A percentile compares a stretch with the other conserved stretches of the same genome.
Conservation (phyloP, 345 rosid genomes). For the Brassica nigra region DNA sequence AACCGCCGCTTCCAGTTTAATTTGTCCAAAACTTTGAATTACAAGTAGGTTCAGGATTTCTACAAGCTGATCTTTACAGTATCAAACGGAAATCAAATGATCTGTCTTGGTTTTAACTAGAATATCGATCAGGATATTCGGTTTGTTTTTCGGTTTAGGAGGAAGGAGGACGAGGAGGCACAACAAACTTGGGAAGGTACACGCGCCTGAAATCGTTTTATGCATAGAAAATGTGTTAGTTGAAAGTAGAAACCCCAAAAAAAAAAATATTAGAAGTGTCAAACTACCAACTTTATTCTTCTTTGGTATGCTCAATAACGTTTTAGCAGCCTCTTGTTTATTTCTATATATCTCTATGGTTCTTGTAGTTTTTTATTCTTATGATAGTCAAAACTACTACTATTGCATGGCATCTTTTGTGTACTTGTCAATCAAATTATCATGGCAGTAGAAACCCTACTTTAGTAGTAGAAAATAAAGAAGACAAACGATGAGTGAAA, state of each 20-base stretch:
- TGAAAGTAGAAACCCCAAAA: not conserved
- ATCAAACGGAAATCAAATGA: not conserved
- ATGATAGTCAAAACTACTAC: not conserved
- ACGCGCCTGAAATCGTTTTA: conserved; percentile 5
- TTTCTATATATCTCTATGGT: too few species aligned
- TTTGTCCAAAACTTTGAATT: not conserved
- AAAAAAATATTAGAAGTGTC: not conserved
- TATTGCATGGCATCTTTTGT: not conserved
- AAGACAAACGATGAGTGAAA: not conserved
- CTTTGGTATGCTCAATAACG: not conserved
- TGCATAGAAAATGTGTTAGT: conserved; percentile 4
- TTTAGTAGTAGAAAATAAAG: too few species aligned
- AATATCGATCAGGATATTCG: not conserved
- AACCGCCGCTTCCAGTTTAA: not conserved
- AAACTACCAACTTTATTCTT: not conserved
- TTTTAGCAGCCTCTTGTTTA: too few species aligned
- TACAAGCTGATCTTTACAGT: not conserved
- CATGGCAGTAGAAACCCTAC: not conserved
- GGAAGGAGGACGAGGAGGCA: not conserved
- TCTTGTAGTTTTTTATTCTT: not conserved
- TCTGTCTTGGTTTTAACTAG: not conserved
- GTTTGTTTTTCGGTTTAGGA: not conserved
- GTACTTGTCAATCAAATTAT: not conserved
- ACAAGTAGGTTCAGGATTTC: not conserved
- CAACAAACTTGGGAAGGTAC: conserved; percentile 16